Evolutionary conservation across 1,284 basidiomycete genomes (phyloP).

Genomic region (Baeospora myosura): DNA sequence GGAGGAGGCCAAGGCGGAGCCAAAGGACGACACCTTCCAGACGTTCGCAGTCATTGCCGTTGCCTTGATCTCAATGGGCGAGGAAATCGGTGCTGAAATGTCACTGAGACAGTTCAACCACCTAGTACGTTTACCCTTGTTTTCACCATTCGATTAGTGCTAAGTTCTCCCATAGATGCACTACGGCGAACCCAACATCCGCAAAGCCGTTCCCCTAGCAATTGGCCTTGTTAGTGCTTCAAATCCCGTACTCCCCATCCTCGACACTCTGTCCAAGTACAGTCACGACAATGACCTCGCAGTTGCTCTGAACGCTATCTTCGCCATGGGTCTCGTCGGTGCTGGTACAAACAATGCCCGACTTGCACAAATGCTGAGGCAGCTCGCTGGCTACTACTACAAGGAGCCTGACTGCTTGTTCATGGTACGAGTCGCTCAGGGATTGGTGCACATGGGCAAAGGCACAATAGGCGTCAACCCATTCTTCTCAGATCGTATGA

Average conservation of each 20-base stretch:
- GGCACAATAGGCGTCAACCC: constrained; percentile 98
- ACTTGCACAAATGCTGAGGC: constrained; percentile 94
- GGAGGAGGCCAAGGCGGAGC: constrained; percentile 47
- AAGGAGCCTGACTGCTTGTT: constrained; percentile 98
- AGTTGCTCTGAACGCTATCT: constrained; percentile 95
- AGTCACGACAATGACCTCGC: constrained; percentile 97
- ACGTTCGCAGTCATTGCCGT: constrained; percentile 93
- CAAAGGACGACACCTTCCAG: constrained; percentile 81
- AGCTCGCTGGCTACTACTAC: constrained; percentile 94
- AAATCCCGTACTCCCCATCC: constrained; percentile 91
- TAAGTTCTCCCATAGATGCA: constrained; percentile 69
- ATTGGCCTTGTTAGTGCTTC: constrained; percentile 92
- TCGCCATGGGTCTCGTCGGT: constrained; percentile 98
- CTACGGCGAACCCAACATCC: constrained; percentile 92
- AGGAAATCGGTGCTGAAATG: constrained; percentile 98
- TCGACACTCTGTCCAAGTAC: constrained; percentile 99
- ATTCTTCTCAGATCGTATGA: constrained; percentile 89
- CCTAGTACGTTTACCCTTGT: constrained; percentile 45
- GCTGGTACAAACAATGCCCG: constrained; percentile 98
- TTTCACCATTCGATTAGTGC: constrained; percentile 1
- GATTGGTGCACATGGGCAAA: constrained; percentile 98
- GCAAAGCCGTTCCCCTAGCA: constrained; percentile 92
- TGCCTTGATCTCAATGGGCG: constrained; percentile 95
- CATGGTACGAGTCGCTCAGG: constrained; percentile 94
- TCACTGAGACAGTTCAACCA: constrained; percentile 91